Conservation (phyloP, 495 filamentous ascomycete species). For the Clavariopsis aquatica region DNA sequence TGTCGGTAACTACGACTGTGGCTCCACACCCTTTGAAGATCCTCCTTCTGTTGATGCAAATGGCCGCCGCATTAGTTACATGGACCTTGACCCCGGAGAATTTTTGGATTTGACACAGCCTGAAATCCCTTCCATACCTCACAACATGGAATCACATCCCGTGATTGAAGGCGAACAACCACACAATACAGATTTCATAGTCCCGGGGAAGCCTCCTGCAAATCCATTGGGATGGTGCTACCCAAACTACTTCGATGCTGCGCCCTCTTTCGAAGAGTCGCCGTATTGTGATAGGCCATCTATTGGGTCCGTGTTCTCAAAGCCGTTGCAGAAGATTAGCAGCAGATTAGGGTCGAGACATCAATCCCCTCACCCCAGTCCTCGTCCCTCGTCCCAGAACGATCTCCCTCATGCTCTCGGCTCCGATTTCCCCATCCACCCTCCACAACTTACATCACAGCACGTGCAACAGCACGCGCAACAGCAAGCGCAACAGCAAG, state of each 20-base stretch:
- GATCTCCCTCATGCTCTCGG: background rate
- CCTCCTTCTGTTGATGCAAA: constrained; percentile 1
- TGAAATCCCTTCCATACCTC: constrained; percentile 15
- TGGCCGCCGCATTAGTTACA: constrained; percentile 34
- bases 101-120: constrained; percentile 17
- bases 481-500: constrained; percentile 2
- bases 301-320: constrained; percentile 19
- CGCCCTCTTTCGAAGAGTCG: constrained; percentile 31
- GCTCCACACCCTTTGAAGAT: constrained; percentile 13
- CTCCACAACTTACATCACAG: background rate
- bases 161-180: constrained; percentile 1
- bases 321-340: constrained; percentile 22
- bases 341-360: constrained; percentile 18
- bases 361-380: constrained; percentile 2
- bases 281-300: constrained; percentile 27
- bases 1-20: background rate
- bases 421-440: constrained; percentile 16
- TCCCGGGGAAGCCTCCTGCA: constrained; percentile 15
- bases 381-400: constrained; percentile 13
- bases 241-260: constrained; percentile 29
- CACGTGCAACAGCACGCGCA: constrained; percentile 16
- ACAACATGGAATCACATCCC: background rate
- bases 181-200: constrained; percentile 16
- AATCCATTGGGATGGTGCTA: constrained; percentile 30
- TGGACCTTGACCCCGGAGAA: constrained; percentile 31